Percentiles rank a stretch among this genome's conserved stretches.
These are phyloP conservation scores for Plasmodium adleri DNA, from an alignment of 169 alveolate species.

Conservation along the genomic window DNA sequence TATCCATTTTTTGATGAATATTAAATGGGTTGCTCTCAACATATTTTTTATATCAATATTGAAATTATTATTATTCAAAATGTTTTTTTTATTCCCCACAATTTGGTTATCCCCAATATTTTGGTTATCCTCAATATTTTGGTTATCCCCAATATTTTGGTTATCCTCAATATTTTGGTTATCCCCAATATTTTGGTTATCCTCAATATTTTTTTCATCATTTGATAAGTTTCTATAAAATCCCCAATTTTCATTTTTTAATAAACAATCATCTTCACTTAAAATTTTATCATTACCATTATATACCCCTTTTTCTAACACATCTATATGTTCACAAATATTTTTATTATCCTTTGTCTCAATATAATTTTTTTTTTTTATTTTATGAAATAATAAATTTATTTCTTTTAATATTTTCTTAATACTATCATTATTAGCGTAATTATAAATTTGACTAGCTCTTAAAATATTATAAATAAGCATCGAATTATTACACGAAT, in stretches of 20 bases:
- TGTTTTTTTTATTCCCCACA: too few species aligned
- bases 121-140: too few species aligned
- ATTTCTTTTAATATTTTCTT: conserved; percentile 21
- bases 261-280: not conserved
- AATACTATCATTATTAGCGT: conserved; percentile 15
- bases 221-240: too few species aligned
- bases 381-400: conserved; percentile 31
- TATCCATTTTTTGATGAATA: conserved; percentile 24
- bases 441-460: conserved; percentile 29
- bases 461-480: conserved; percentile 2
- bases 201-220: too few species aligned
- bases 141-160: too few species aligned
- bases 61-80: not conserved
- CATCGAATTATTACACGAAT: not conserved
- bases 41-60: not conserved
- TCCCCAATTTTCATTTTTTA: not conserved
- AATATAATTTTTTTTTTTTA: not conserved
- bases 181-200: too few species aligned
- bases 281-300: too few species aligned
- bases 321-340: conserved; percentile 6
- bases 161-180: too few species aligned
- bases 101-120: too few species aligned
- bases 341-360: too few species aligned
- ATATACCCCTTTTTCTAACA: not conserved
- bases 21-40: not conserved